Percentiles rank a stretch among this genome's conserved stretches.
phyloP scores from a whole-genome alignment of 139 green algal species.

The Micractinium conductrix region DNA sequence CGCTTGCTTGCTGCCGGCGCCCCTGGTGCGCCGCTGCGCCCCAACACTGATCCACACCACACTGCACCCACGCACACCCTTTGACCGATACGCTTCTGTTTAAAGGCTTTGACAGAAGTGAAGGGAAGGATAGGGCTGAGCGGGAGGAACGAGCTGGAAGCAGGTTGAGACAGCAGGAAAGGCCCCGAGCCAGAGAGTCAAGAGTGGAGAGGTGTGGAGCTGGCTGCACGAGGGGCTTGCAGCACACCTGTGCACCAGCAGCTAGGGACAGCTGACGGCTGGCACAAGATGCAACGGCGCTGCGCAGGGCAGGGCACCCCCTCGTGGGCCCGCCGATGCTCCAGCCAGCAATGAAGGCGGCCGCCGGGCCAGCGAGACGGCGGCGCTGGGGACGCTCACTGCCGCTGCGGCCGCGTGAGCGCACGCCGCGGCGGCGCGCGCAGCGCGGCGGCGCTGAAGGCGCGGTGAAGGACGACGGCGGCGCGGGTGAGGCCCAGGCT shows the following conservation, averaged over 20 bases:
- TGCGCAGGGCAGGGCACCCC: too few relatives aligned
- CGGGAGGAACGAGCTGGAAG: background rate
- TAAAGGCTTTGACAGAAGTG: too few relatives aligned
- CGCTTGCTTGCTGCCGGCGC: too few relatives aligned
- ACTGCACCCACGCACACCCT: too few relatives aligned
- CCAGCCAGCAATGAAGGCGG: background rate
- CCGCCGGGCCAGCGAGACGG: too few relatives aligned
- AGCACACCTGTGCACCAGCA: background rate
- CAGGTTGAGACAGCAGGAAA: background rate
- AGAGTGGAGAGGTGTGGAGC: background rate
- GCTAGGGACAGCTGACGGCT: background rate
- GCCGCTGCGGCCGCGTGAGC: conserved; percentile 38
- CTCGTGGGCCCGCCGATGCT: too few relatives aligned
- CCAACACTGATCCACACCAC: too few relatives aligned
- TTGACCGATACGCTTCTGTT: too few relatives aligned
- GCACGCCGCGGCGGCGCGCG: conserved; percentile 41
- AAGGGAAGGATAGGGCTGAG: too few relatives aligned
- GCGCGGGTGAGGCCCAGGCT: conserved; percentile 53
- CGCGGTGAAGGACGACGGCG: conserved; percentile 25
- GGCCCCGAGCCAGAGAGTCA: background rate
- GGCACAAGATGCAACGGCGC: background rate
- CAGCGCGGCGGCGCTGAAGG: conserved; percentile 23
- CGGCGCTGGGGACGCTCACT: too few relatives aligned
- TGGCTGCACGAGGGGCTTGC: background rate
- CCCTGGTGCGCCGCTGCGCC: too few relatives aligned